A percentile compares a stretch with the other conserved stretches of the same genome.
Conservation (phyloP, 371 early-diverging fungal species). For the Mucor racemosus region DNA sequence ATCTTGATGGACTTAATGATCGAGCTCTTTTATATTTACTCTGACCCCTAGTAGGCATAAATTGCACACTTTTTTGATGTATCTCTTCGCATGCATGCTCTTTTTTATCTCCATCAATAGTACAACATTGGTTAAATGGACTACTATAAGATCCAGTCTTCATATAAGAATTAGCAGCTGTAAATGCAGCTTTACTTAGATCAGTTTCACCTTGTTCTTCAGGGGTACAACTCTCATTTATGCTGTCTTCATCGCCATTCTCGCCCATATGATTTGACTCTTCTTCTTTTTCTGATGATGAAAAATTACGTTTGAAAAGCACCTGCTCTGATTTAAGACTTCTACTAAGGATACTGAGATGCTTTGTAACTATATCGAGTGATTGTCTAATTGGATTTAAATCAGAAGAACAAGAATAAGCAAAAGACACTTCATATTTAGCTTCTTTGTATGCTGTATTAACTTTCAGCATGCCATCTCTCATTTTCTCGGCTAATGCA, state of each 20-base stretch:
- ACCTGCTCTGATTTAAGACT: slow-evolving; percentile 42
- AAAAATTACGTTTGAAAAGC: slow-evolving; percentile 26
- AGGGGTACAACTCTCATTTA: neutral
- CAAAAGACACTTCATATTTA: slow-evolving; percentile 44
- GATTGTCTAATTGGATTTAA: slow-evolving; percentile 35
- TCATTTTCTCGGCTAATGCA: slow-evolving; percentile 34
- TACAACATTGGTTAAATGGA: neutral
- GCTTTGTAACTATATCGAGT: slow-evolving; percentile 38
- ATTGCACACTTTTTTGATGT: neutral
- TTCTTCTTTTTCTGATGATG: neutral
- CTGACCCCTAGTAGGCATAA: neutral
- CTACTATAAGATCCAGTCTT: neutral
- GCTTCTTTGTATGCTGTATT: slow-evolving; percentile 49
- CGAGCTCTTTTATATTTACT: no score
- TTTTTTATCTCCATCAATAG: neutral
- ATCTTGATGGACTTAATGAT: neutral
- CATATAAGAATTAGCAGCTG: slow-evolving; percentile 13
- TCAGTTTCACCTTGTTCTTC: neutral
- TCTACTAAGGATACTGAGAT: slow-evolving; percentile 41
- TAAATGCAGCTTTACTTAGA: slow-evolving; percentile 8
- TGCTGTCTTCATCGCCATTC: neutral
- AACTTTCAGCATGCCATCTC: slow-evolving; percentile 41
- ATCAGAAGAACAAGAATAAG: slow-evolving; percentile 41
- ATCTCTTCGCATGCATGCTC: neutral
- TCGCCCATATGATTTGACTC: neutral